Conservation (phyloP, 2,329 filamentous ascomycete species). For the Fusarium papillatum region DNA sequence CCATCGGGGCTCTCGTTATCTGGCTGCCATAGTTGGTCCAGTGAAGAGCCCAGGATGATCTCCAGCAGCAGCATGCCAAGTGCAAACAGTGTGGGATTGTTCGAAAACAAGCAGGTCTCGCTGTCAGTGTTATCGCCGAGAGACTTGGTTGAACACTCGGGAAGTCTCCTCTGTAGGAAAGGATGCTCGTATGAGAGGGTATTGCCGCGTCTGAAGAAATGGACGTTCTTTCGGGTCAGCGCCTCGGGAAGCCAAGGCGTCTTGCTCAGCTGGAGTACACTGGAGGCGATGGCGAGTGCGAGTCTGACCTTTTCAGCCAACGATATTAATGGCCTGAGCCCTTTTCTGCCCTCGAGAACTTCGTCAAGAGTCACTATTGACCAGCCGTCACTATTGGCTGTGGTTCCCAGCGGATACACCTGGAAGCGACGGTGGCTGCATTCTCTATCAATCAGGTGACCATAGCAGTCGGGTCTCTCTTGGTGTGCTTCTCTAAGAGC, state of each 20-base stretch:
- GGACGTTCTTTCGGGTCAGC: neutral
- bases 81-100: slow-evolving; percentile 19
- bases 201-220: slow-evolving; percentile 15
- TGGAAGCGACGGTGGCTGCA: neutral
- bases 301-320: slow-evolving; percentile 14
- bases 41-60: slow-evolving; percentile 14
- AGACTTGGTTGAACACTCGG: rapidly evolving
- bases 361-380: slow-evolving; percentile 14
- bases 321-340: neutral
- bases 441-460: slow-evolving; percentile 12
- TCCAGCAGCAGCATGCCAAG: slow-evolving; percentile 26
- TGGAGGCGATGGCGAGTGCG: slow-evolving; percentile 24
- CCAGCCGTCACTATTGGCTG: slow-evolving; percentile 7
- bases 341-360: neutral
- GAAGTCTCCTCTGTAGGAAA: neutral
- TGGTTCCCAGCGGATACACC: neutral
- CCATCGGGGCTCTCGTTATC: neutral
- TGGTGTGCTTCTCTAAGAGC: neutral
- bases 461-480: slow-evolving; percentile 10
- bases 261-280: slow-evolving; percentile 33
- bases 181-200: neutral
- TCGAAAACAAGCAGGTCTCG: neutral
- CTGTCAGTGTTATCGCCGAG: neutral
- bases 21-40: slow-evolving; percentile 4
- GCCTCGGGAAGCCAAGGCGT: slow-evolving; percentile 26